Conservation (phyloP, 768 basidiomycete genomes). For the Naganishia antarctica region DNA sequence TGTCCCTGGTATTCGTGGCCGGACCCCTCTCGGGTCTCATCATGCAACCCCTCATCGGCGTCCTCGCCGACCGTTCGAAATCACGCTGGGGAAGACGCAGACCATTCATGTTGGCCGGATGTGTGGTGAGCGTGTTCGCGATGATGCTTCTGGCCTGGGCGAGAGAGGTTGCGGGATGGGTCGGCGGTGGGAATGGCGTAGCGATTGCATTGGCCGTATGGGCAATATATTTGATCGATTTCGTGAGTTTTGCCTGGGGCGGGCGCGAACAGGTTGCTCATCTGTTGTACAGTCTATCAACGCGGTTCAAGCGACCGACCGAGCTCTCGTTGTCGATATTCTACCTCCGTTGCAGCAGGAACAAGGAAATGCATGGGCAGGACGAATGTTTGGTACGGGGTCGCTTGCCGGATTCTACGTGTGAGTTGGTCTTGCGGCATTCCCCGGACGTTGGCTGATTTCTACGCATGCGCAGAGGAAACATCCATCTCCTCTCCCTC, state of each 20-base stretch:
- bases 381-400: slow-evolving; percentile 82
- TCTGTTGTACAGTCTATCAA: slow-evolving; percentile 41
- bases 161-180: slow-evolving; percentile 59
- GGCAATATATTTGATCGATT: slow-evolving; percentile 66
- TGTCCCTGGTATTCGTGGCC: slow-evolving; percentile 87
- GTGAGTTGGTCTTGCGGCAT: slow-evolving; percentile 54
- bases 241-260: slow-evolving; percentile 38
- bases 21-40: slow-evolving; percentile 85
- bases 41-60: slow-evolving; percentile 78
- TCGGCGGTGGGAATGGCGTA: slow-evolving; percentile 50
- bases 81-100: slow-evolving; percentile 77
- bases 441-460: slow-evolving; percentile 9
- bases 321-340: slow-evolving; percentile 82
- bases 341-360: slow-evolving; percentile 71
- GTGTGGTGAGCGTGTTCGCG: slow-evolving; percentile 62
- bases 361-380: slow-evolving; percentile 89
- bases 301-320: slow-evolving; percentile 77
- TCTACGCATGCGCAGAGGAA: slow-evolving; percentile 60
- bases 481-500: slow-evolving; percentile 64
- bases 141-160: slow-evolving; percentile 83
- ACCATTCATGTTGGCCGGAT: slow-evolving; percentile 75
- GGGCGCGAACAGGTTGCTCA: too few relatives aligned
- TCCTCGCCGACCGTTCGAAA: slow-evolving; percentile 76
- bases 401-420: slow-evolving; percentile 81
- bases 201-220: slow-evolving; percentile 74